Conservation (phyloP, 257 asterid genomes). For the Coffea canephora region DNA sequence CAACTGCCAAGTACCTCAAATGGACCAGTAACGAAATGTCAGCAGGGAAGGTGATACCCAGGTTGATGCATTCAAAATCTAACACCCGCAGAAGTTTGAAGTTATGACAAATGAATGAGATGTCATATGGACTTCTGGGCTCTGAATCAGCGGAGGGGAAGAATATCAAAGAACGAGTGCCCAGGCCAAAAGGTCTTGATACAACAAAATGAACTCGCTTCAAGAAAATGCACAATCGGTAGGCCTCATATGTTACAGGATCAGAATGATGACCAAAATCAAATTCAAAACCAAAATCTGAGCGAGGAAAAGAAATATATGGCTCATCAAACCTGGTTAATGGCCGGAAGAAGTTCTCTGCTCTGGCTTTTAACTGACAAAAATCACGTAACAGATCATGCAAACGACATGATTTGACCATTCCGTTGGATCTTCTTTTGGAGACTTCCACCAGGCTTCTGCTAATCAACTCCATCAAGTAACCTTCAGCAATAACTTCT, state of each 20-base stretch:
- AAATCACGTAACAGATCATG: constrained; percentile 8
- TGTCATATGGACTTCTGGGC: background rate
- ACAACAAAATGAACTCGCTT: background rate
- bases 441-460: background rate
- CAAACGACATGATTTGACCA: background rate
- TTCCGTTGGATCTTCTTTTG: constrained; percentile 9
- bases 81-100: constrained; percentile 7
- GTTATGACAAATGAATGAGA: constrained; percentile 1
- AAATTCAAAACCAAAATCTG: background rate
- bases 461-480: background rate
- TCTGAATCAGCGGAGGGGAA: background rate
- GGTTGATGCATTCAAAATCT: constrained; percentile 9
- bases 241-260: background rate
- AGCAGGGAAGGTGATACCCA: background rate
- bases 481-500: background rate
- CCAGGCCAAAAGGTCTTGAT: constrained; percentile 4
- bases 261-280: background rate
- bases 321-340: constrained; percentile 6
- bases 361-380: constrained; percentile 1
- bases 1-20: constrained; percentile 16
- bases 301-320: background rate
- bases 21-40: background rate
- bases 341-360: background rate
- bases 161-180: constrained; percentile 2
- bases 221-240: background rate